Conservation (phyloP, 2,329 filamentous ascomycete species). For the Colletotrichum musicola region DNA sequence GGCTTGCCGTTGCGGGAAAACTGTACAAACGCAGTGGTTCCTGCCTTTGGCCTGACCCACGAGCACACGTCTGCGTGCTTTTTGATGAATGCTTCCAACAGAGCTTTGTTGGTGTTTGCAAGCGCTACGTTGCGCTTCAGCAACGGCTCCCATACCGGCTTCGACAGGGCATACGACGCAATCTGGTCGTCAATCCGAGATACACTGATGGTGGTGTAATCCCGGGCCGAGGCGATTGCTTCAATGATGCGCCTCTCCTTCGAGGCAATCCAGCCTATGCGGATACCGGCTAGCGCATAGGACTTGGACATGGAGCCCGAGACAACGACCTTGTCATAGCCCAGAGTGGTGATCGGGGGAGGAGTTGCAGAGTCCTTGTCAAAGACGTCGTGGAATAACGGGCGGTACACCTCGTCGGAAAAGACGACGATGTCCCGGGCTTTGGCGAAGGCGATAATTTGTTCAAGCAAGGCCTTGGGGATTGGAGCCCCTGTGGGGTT, state of each 20-base stretch:
- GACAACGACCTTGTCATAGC: conserved; percentile 77
- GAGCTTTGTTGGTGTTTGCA: conserved; percentile 74
- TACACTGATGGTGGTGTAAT: conserved; percentile 90
- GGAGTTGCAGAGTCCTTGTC: conserved; percentile 63
- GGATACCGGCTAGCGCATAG: conserved; percentile 84
- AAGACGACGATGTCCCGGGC: conserved; percentile 75
- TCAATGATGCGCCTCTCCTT: conserved; percentile 72
- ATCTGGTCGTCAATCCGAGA: conserved; percentile 85
- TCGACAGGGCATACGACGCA: conserved; percentile 78
- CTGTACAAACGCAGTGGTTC: conserved; percentile 83
- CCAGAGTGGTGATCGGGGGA: conserved; percentile 77
- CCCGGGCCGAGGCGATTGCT: conserved; percentile 72
- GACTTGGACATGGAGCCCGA: conserved; percentile 90
- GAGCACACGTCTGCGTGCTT: conserved; percentile 72
- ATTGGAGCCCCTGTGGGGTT: conserved; percentile 84
- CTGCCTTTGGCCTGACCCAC: conserved; percentile 82
- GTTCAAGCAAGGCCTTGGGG: conserved; percentile 68
- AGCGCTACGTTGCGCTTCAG: conserved; percentile 73
- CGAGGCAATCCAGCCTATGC: conserved; percentile 85
- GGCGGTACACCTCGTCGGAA: conserved; percentile 86
- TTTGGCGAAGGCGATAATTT: conserved; percentile 73
- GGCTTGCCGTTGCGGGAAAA: conserved; percentile 72
- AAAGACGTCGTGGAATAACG: conserved; percentile 78
- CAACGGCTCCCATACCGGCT: conserved; percentile 53
- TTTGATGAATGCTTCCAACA: conserved; percentile 77